Percentiles rank a stretch among this genome's conserved stretches.
Evolutionary conservation across 2,329 filamentous ascomycete genomes (phyloP).

Genomic region (Alternaria tenuissima): DNA sequence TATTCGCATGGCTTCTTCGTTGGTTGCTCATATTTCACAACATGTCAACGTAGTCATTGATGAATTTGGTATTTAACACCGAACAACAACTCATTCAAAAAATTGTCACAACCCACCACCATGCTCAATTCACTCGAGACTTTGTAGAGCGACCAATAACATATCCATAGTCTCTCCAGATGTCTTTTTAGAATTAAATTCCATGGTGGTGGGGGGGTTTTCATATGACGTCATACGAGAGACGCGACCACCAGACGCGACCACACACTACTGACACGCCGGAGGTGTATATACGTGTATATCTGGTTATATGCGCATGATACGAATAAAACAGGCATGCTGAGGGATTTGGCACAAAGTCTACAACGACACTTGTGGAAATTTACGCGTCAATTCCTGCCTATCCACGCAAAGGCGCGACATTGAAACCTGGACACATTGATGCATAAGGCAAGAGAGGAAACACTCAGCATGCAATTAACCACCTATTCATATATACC

Average conservation of each 20-base stretch:
- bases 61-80: background rate
- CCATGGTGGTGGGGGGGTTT: background rate
- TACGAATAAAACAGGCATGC: background rate
- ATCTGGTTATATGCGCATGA: background rate
- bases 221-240: background rate
- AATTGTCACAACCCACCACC: background rate
- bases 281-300: background rate
- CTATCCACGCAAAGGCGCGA: background rate
- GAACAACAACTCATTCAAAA: background rate
- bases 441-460: background rate
- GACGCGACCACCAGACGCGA: background rate
- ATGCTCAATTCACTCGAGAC: background rate
- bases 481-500: slow-evolving; percentile 11
- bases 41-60: background rate
- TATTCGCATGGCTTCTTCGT: background rate
- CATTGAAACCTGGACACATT: background rate
- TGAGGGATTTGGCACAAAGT: too few species aligned
- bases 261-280: background rate
- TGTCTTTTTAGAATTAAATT: background rate
- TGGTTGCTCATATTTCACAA: background rate
- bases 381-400: background rate
- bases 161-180: too few species aligned
- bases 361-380: background rate
- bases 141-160: accelerated
- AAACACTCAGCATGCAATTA: slow-evolving; percentile 15